Percentiles rank a stretch among this genome's conserved stretches.
Evolutionary conservation across 495 filamentous ascomycete species (phyloP).

Genomic region (Staphylotrichum longicolle): DNA sequence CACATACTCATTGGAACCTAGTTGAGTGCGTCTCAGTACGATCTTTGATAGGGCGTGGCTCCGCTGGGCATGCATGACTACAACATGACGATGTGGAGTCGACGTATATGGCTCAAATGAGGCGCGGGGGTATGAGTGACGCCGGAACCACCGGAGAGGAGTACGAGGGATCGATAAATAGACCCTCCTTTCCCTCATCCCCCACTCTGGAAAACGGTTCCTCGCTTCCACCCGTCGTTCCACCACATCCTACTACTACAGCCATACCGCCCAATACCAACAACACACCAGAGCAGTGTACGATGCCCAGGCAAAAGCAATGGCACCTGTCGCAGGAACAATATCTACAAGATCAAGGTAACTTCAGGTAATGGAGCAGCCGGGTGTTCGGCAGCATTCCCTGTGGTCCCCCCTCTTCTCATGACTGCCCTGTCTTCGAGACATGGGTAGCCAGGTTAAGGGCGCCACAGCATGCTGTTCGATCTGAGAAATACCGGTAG

Average conservation of each 20-base stretch:
- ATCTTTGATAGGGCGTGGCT: not conserved
- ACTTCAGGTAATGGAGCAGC: constrained; percentile 16
- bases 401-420: not conserved
- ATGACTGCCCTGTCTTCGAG: not conserved
- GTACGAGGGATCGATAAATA: no score
- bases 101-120: not conserved
- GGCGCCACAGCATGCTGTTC: constrained; percentile 7
- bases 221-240: not conserved
- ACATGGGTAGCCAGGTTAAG: not conserved
- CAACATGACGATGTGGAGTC: not conserved
- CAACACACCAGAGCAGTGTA: constrained; percentile 8
- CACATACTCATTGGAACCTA: no score
- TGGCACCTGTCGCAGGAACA: constrained; percentile 16
- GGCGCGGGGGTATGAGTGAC: no score
- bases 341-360: constrained; percentile 16
- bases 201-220: no score
- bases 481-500: constrained; percentile 46
- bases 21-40: not conserved
- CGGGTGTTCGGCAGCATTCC: constrained; percentile 17
- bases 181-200: no score
- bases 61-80: not conserved
- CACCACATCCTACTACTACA: not conserved
- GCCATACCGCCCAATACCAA: not conserved
- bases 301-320: constrained; percentile 16
- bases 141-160: no score